A percentile compares a stretch with the other conserved stretches of the same genome.
Evolutionary conservation across 2,329 filamentous ascomycete species (phyloP).

Genomic region (Cytospora leucostoma): DNA sequence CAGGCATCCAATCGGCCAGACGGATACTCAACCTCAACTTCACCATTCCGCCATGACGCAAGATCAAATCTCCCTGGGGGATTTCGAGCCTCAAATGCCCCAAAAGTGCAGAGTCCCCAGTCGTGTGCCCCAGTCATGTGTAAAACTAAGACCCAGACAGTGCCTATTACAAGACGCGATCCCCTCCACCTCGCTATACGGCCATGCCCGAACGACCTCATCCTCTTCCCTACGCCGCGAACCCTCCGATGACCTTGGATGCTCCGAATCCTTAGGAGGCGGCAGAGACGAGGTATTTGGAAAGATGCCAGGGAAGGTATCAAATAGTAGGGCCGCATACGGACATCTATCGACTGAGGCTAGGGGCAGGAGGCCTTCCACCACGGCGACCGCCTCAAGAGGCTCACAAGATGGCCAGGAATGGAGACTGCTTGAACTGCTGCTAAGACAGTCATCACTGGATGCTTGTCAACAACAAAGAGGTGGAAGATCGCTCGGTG

Average conservation of each 20-base stretch:
- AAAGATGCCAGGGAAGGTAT: background rate
- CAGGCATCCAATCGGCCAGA: background rate
- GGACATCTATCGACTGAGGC: background rate
- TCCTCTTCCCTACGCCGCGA: constrained; percentile 5
- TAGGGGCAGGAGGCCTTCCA: background rate
- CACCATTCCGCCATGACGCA: constrained; percentile 8
- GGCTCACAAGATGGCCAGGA: background rate
- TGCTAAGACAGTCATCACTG: background rate
- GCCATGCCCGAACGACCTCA: constrained; percentile 1
- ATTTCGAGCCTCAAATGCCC: constrained; percentile 7
- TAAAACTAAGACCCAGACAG: background rate
- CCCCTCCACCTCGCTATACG: constrained; percentile 16
- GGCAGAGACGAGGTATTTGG: background rate
- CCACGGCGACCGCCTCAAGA: background rate
- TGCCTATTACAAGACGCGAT: constrained; percentile 8
- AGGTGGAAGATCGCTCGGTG: background rate
- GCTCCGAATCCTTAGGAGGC: constrained; percentile 1
- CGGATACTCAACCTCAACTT: background rate
- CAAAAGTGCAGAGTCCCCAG: constrained; percentile 1
- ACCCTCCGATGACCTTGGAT: constrained; percentile 6
- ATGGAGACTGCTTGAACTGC: background rate
- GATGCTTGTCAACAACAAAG: background rate
- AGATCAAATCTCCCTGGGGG: constrained; percentile 1
- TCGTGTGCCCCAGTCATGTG: background rate
- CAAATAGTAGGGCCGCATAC: background rate